Evolutionary conservation across 345 rosid genomes (phyloP), one percentile per base, ranked within the genome.

Genomic region (Linum trigynum): DNA sequence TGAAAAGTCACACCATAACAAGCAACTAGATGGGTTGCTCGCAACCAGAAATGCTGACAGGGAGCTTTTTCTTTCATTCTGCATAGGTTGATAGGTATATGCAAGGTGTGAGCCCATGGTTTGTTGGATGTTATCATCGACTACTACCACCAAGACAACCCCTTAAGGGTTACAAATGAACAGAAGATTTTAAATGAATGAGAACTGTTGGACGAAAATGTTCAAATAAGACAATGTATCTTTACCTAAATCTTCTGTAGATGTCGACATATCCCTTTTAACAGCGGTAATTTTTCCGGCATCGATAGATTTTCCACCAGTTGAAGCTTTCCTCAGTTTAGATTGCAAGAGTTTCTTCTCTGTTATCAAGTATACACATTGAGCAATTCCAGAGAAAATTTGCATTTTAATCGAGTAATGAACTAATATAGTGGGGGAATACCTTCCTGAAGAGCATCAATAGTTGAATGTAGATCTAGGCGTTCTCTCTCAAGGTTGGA

Each of bases 371-470:
- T 7, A 57, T 45, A 42, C 9, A 37, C 17, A 39, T 60, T 17
- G 12, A 45, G 15, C 38, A 14, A 16, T 9, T 62, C 62, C 55
- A 42, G 8, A 2, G 12, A 15, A 62, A 62, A 2, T 55, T 37
- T 45, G 41, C 41, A 15, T 15, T 23, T 68, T 39, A 39, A 16
- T 32, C 40, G 48, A 36, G 10, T n/a, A 57, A 17, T 10, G 38
- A 32, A 17, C 16, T 17, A 4, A 23, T 35, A 9, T 2, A 16
- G 10, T 59, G 58, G 45, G 69, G 38, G 67, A 65, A 64, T 69
- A 89, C 99, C 99, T 82, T 95, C 99, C 77, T 89, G 89, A 55
- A 95, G 89, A 72, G 96, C 91, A 77, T 81, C 86, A 59, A 91
- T 81, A 68, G 98, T 91, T 68, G 82, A 79, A 55, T 86, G 90